Evolutionary conservation across 2,329 filamentous ascomycete species (phyloP).

Genomic region (Aspergillus felis): DNA sequence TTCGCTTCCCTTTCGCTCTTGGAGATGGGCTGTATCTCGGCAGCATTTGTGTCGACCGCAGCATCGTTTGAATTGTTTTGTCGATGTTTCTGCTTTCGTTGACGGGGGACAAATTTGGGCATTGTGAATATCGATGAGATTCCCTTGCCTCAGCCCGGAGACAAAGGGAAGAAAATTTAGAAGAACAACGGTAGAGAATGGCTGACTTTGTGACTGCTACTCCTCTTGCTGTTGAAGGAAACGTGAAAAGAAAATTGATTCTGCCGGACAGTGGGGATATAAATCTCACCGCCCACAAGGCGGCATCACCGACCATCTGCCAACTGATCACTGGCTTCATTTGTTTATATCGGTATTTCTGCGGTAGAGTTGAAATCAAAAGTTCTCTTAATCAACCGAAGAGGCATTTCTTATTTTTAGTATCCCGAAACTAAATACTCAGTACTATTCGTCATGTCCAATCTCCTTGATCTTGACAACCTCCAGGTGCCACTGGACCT

Average conservation of each 20-base stretch:
- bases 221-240: not conserved
- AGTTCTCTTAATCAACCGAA: not conserved
- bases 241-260: slow-evolving; percentile 17
- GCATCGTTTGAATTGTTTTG: slow-evolving; percentile 25
- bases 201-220: not conserved
- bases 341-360: not conserved
- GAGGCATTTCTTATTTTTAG: not conserved
- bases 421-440: not conserved
- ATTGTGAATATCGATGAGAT: slow-evolving; percentile 23
- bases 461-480: slow-evolving; percentile 18
- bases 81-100: slow-evolving; percentile 54
- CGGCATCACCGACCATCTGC: not conserved
- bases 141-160: slow-evolving; percentile 8
- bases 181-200: slow-evolving; percentile 7
- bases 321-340: not conserved
- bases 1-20: slow-evolving; percentile 53
- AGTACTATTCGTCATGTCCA: slow-evolving; percentile 20
- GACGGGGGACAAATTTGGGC: slow-evolving; percentile 52
- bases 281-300: not conserved
- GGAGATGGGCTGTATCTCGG: slow-evolving; percentile 42
- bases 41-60: slow-evolving; percentile 46
- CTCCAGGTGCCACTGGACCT: slow-evolving; percentile 44
- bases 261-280: not conserved
- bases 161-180: slow-evolving; percentile 9
- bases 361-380: not conserved